Evolutionary conservation across 257 asterid species (phyloP), one percentile per base, ranked within the genome.

Genomic region (Solanum chiquidenum): DNA sequence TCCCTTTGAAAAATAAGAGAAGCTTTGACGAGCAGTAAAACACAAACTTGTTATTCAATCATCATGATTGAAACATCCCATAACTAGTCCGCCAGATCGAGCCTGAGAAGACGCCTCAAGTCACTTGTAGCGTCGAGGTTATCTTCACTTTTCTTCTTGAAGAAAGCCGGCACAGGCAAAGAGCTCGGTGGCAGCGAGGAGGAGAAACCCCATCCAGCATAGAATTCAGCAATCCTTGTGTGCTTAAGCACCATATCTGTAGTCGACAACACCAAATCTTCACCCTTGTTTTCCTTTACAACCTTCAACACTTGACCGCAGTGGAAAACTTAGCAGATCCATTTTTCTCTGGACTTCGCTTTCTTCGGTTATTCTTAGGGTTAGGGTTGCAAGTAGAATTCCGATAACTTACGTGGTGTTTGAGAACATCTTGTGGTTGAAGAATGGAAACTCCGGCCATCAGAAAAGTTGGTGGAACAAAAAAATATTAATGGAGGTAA

Each of bases 1-100:
- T 83, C 92, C 93, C 92, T 87, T 73, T 89, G 93, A 91, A 91
- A 91, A 91, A 91, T 89, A 89, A 91, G 90, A 89, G 91, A 89
- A 88, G 68, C 34, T 73, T 11, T 8, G 27, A 11, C 38, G 83
- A 49, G 84, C 89, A 49, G 84, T 86, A 80, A 69, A 40, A 52
- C 68, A 34, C 86, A 66, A 83, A 66, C 37, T 85, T 66, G 21
- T 21, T 37, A 75, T 75, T 75, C 80, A 38, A 5, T 27, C 18
- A 20, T 37, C 79, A 38, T 55, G 3, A 71, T 55, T 25, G 12
- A 7, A 6, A 37, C 86, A 35, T 37, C 18, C 4, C 58, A 49
- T 49, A 49, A 49, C 58, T 18, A 55, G n/a, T 55, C 21, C 42
- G 55, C 85, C 40, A 91, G 83, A 87, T 87, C 83, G 27, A 91